A percentile compares a stretch with the other conserved stretches of the same genome.
These are phyloP conservation scores for Mortierella sp. DNA, from an alignment of 371 early-diverging fungal genomes.

Conservation along the genomic window DNA sequence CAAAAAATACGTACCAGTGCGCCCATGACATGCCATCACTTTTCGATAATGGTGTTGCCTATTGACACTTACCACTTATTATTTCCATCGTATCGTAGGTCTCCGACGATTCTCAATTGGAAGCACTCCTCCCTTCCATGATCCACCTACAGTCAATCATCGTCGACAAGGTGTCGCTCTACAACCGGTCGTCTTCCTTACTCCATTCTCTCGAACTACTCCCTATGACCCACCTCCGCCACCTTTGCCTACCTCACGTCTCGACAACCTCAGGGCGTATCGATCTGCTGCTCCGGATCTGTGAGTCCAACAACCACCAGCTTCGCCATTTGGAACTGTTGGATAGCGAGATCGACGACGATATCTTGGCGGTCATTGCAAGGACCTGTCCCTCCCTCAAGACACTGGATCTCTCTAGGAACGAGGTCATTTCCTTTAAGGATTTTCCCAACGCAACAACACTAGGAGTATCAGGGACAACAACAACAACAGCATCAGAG, in stretches of 20 bases:
- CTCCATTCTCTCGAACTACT: slow-evolving; percentile 19
- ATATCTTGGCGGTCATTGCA: slow-evolving; percentile 7
- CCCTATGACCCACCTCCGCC: slow-evolving; percentile 11
- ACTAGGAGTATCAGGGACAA: neutral
- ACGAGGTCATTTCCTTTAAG: slow-evolving; percentile 34
- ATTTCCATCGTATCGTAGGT: slow-evolving; percentile 24
- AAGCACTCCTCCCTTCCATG: slow-evolving; percentile 25
- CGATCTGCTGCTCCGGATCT: slow-evolving; percentile 23
- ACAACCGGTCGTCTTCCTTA: slow-evolving; percentile 2
- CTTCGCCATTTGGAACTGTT: slow-evolving; percentile 36
- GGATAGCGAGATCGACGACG: slow-evolving; percentile 50
- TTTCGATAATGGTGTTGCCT: neutral
- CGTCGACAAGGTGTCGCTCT: slow-evolving; percentile 37
- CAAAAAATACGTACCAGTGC: neutral
- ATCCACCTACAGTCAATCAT: slow-evolving; percentile 28
- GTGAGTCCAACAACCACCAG: slow-evolving; percentile 5
- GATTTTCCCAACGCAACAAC: slow-evolving; percentile 1
- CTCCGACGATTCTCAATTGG: slow-evolving; percentile 23
- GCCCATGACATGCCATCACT: neutral
- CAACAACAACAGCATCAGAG: neutral
- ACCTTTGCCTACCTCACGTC: slow-evolving; percentile 36
- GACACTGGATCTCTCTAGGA: slow-evolving; percentile 41
- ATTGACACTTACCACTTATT: neutral
- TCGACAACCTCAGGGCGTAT: slow-evolving; percentile 15
- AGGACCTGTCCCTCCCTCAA: slow-evolving; percentile 27